Base-by-base conservation (phyloP, 306 rosid species). In the Chamaecrista fasciculata region DNA sequence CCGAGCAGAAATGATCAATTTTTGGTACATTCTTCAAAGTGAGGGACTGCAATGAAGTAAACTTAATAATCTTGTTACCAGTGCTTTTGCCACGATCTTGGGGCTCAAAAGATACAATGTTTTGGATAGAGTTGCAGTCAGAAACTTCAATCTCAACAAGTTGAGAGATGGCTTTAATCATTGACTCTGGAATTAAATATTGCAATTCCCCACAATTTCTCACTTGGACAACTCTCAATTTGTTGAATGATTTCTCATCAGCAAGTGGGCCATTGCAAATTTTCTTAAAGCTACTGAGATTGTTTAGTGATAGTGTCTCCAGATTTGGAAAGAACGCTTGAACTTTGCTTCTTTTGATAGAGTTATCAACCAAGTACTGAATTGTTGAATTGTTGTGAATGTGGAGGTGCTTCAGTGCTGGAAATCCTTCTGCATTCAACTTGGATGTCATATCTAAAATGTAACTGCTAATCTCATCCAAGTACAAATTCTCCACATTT, bases 361-460 rank as follows among this genome's bases (percentile, higher is more conserved):
- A 50, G 15, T 34, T 18, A n/a, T n/a, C n/a, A 51, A 79, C 42
- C 12, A 72, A 7, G 18, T 51, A 12, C 42, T 1, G 7, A 11
- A 76, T 43, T 11, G 33, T 48, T 2, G 4, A 33, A 51, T 62
- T 67, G 18, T 49, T 56, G 31, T 62, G 33, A 8, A 82, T 39
- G 5, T 21, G 51, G 46, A 79, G 62, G 53, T 62, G 44, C 49
- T 73, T 81, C 23, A 77, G 8, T 5, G 48, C 11, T 2, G 72
- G 71, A 73, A 34, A 69, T n/a, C 68, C 72, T 7, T 42, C 51
- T 2, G 3, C 1, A 33, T 18, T 62, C 14, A 78, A 23, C 18
- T 42, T 16, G 11, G 1, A 11, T 10, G 78, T 14, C 15, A 53
- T 12, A 37, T 37, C 10, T 37, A 5, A 3, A 37, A 37, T 37